These are phyloP conservation scores for Cladorrhinum samala DNA, from an alignment of 495 filamentous ascomycete genomes.

Conservation along the genomic window DNA sequence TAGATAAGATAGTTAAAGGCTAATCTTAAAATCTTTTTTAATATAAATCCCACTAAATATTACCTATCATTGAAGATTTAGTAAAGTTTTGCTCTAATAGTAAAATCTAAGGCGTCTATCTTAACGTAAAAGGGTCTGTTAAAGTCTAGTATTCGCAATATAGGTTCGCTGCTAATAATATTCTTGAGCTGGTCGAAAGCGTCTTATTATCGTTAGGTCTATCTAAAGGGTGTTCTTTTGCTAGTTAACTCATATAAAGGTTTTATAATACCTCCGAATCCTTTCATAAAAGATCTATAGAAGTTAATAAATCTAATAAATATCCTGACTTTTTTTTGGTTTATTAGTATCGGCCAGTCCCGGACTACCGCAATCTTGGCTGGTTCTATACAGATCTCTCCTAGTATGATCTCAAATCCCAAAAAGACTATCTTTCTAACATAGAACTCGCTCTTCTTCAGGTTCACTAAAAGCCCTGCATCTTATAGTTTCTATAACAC, in stretches of 20 bases:
- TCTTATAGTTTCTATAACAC: no score
- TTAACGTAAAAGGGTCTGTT: neutral
- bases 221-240: neutral
- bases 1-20: neutral
- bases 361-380: neutral
- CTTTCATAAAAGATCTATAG: neutral
- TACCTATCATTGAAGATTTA: neutral
- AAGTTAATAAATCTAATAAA: neutral
- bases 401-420: no score
- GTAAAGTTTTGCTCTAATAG: neutral
- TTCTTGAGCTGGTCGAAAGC: neutral
- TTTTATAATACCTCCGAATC: neutral
- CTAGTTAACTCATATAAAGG: neutral
- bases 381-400: no score
- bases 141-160: neutral
- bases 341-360: neutral
- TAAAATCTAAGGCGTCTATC: neutral
- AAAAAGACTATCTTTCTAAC: no score
- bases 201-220: neutral
- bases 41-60: neutral
- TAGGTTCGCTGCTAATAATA: neutral
- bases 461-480: no score
- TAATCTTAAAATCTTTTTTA: neutral
- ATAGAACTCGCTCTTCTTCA: no score
- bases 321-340: neutral